Evolutionary conservation across 1,284 basidiomycete genomes (phyloP), one percentile per base, ranked within the genome.

Genomic region (Meripilus lineatus): DNA sequence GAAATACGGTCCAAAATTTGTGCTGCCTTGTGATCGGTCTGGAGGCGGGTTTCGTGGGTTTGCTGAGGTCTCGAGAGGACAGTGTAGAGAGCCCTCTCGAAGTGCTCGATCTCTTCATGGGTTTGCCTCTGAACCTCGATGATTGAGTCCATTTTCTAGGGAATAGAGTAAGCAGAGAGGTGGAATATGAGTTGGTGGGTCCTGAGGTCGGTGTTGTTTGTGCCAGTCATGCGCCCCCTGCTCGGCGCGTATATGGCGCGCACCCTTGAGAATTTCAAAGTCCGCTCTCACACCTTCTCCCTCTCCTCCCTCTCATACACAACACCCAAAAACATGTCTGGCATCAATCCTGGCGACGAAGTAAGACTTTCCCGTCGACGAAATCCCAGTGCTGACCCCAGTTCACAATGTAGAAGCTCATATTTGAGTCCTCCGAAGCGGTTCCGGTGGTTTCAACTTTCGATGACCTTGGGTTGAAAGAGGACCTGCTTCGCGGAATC

Each of bases 341-440:
- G 85, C 51, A 81, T 87, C 58, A 87, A 84, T 63, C 44, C 76
- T 49, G 82, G 82, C 50, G 83, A 89, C 72, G 86, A 89, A n/a
- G 85, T 82, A 54, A 49, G 58, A 58, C n/a, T 33, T 15, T 39
- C 7, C 37, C 13, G 11, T 17, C 15, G n/a, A n/a, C n/a, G n/a
- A n/a, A n/a, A n/a, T n/a, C n/a, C 24, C 24, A 15, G 26, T 34
- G 33, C 28, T 30, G n/a, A 30, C n/a, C n/a, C 28, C 28, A 30
- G 10, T 30, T 30, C 28, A 30, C n/a, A 30, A 8, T 17, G 0
- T 51, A 88, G 77, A 94, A 97, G 87, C 86, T 98, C 58, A 84
- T 93, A 15, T 99, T 99, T 59, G 96, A 99, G 72, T 96, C 93
- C 36, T 97, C 93, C 43, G 95, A 99, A 70, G 84, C 89, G 15